Conservation (phyloP, 331 rosid species). For the Stylosanthes scabra region DNA sequence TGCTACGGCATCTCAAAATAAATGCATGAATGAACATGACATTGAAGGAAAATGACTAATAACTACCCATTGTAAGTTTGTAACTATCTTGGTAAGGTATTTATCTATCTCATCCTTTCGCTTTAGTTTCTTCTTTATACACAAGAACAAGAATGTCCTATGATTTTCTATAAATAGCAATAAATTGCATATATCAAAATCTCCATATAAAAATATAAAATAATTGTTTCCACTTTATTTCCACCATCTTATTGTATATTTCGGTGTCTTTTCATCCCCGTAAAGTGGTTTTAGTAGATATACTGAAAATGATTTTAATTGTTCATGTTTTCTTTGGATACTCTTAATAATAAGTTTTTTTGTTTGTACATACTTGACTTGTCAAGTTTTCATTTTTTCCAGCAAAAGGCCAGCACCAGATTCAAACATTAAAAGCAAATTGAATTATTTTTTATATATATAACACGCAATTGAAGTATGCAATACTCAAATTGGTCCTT, state of each 20-base stretch:
- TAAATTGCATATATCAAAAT: background rate
- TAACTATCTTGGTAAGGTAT: background rate
- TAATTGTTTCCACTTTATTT: background rate
- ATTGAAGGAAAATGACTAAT: conserved; percentile 8
- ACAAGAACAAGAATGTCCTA: background rate
- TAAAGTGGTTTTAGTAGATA: background rate
- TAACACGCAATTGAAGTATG: no score
- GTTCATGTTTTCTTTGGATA: background rate
- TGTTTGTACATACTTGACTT: background rate
- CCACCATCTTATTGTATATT: background rate
- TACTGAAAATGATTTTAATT: background rate
- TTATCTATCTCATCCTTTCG: background rate
- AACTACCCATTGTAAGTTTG: background rate
- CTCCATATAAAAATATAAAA: background rate
- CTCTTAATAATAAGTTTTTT: background rate
- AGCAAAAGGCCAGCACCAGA: background rate
- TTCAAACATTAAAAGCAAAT: background rate
- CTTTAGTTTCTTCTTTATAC: background rate
- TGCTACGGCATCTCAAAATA: background rate
- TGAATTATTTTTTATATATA: background rate
- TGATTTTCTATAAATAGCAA: background rate
- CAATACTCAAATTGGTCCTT: no score
- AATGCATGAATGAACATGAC: background rate
- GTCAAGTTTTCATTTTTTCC: background rate
- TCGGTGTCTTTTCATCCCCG: background rate